Base-by-base conservation (phyloP, 176 grass and related monocot genomes). In the Tuctoria greenei region DNA sequence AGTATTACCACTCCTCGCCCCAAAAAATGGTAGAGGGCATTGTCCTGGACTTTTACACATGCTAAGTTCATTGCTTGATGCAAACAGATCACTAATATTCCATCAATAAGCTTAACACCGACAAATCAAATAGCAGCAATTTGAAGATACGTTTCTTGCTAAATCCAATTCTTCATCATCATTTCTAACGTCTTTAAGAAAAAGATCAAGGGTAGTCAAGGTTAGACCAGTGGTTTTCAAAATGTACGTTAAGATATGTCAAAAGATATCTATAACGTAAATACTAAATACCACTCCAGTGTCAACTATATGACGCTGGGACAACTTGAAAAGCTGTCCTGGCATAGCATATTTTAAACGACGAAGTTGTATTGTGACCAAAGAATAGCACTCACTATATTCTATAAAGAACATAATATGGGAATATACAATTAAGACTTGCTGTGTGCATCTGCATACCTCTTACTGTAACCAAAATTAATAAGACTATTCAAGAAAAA, bases 191-290 rank as follows among this genome's bases (percentile, higher is more conserved):
- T 57, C 57, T 44, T 16, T 4, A 27, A 49, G 9, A 17, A 6
- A 50, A 41, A 67, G n/a, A 55, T 40, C 2, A 27, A 31, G 17
- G 64, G 65, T 47, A 44, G 42, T 63, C 28, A 80, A 39, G 20
- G 41, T 81, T 71, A 76, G 47, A 77, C 4, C 11, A 49, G 27
- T 34, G n/a, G n/a, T 74, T 57, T 44, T 64, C 46, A 15, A 57
- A 56, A 66, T 1, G 66, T 38, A 77, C 25, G 5, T 67, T 34
- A 24, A n/a, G 25, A 60, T 18, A 57, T 31, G 31, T 31, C 31
- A 31, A 31, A 31, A 31, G 31, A 31, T 49, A 66, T 12, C 11
- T 57, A 75, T 57, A 47, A 34, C 4, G 20, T 35, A 77, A 57
- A 40, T 28, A 39, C n/a, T 38, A 40, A 5, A 51, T 49, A 55